phyloP scores from a whole-genome alignment of 305 asterid species.

The Rubia tinctorum region DNA sequence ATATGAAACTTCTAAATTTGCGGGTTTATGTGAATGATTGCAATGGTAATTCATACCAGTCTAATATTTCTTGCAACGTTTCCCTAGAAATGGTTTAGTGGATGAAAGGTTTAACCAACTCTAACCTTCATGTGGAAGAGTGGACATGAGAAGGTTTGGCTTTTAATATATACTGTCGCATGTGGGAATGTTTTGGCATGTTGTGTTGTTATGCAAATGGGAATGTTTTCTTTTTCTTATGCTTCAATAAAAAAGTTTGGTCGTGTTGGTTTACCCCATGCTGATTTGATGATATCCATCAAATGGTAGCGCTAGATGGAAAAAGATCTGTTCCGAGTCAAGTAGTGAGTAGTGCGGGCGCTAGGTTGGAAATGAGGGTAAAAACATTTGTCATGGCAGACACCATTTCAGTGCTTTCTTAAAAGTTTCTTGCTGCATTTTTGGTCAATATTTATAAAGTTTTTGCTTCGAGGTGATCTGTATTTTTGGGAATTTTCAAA shows the following conservation, averaged over 20 bases:
- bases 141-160: neutral
- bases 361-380: too few relatives aligned
- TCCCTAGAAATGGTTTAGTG: neutral
- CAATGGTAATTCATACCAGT: slow-evolving; percentile 50
- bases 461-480: too few relatives aligned
- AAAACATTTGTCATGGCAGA: too few relatives aligned
- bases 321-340: neutral
- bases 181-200: neutral
- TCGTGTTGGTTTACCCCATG: neutral
- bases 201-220: neutral
- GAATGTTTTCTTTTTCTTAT: too few relatives aligned
- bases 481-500: too few relatives aligned
- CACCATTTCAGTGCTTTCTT: too few relatives aligned
- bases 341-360: too few relatives aligned
- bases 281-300: too few relatives aligned
- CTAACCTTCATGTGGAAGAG: neutral
- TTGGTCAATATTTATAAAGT: too few relatives aligned
- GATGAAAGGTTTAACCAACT: neutral
- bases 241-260: neutral
- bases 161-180: neutral
- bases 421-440: too few relatives aligned
- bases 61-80: neutral
- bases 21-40: slow-evolving; percentile 81
- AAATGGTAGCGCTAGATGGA: neutral
- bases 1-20: slow-evolving; percentile 86